These are phyloP conservation scores for Aurantiochytrium sp. DNA, from an alignment of 108 stramenopile genomes.

Conservation along the genomic window DNA sequence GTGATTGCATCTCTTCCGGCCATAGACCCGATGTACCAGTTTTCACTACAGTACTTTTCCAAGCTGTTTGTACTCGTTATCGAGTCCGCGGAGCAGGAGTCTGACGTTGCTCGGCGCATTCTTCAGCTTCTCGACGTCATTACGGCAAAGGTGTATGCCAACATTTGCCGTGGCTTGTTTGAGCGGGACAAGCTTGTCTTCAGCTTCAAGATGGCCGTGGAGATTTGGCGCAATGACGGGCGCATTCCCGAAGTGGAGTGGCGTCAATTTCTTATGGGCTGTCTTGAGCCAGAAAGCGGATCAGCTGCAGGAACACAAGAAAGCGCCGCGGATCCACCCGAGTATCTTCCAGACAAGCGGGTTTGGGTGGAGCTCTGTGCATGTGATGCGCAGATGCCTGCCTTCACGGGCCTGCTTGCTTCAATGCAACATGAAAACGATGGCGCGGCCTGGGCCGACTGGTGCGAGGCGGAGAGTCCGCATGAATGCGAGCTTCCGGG, in stretches of 20 bases:
- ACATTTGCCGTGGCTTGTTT: conserved; percentile 46
- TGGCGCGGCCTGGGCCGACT: not conserved
- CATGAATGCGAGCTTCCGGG: conserved; percentile 29
- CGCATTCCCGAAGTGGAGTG: conserved; percentile 36
- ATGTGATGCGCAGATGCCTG: not conserved
- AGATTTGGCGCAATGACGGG: not conserved
- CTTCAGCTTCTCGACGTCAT: conserved; percentile 41
- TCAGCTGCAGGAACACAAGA: too few species aligned
- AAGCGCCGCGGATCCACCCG: not conserved
- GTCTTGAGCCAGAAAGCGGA: not conserved
- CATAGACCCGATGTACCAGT: conserved; percentile 59
- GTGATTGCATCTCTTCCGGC: conserved; percentile 43
- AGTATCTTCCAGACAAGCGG: conserved; percentile 25
- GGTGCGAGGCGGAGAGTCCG: conserved; percentile 19
- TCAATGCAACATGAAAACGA: not conserved
- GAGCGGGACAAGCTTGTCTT: conserved; percentile 38
- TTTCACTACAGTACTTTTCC: conserved; percentile 50
- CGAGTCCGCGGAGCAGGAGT: conserved; percentile 26
- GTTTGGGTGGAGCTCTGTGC: conserved; percentile 13
- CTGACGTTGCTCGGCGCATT: conserved; percentile 30
- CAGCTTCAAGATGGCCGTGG: conserved; percentile 25
- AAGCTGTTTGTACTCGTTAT: conserved; percentile 41
- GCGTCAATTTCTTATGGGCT: conserved; percentile 35
- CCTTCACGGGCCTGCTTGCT: conserved; percentile 27
- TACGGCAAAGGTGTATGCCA: conserved; percentile 42